Evolutionary conservation across 2,329 filamentous ascomycete species (phyloP), one percentile per base, ranked within the genome.

Genomic region (Fusarium albidum): DNA sequence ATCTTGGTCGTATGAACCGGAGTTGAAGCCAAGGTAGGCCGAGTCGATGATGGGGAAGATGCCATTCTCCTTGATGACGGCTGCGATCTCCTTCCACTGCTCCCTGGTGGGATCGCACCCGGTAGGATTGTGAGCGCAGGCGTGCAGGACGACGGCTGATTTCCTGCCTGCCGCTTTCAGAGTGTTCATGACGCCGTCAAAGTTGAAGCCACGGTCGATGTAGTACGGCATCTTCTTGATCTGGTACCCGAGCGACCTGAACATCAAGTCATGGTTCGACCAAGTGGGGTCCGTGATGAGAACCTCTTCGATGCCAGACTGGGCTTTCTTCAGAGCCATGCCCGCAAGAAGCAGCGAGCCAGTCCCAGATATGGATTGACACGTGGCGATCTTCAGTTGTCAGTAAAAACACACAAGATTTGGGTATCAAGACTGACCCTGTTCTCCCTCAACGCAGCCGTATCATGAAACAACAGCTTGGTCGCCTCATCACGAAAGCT

Each of bases 81-180:
- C 10, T 1, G 55, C 57, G 13, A 72, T 61, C 3, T 70, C 59
- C 6, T 55, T 63, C 31, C 72, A 69, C 4, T 67, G 49, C 2
- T 58, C 59, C 0, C 29, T 38, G 0, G 60, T 52, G 0, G 75
- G 75, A 42, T 78, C 75, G 21, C 67, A 72, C 3, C 75, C 76
- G 0, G 74, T 78, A 1, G 75, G 76, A 47, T 78, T 78, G 52
- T 78, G 75, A 0, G 75, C 75, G 51, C 76, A 77, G 10, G 75
- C 69, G 44, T 78, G 76, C 4, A 78, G 61, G 21, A 77, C 55
- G 9, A 77, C 53, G 5, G 71, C 17, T 33, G 53, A 64, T 2
- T 45, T 39, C 6, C 49, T 53, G 12, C 68, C 61, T 1, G 71
- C 71, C 13, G 55, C 33, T n/a, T 59, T 53, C 6, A 77, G 57